Conservation (phyloP, 257 asterid species). For the Catharanthus roseus region DNA sequence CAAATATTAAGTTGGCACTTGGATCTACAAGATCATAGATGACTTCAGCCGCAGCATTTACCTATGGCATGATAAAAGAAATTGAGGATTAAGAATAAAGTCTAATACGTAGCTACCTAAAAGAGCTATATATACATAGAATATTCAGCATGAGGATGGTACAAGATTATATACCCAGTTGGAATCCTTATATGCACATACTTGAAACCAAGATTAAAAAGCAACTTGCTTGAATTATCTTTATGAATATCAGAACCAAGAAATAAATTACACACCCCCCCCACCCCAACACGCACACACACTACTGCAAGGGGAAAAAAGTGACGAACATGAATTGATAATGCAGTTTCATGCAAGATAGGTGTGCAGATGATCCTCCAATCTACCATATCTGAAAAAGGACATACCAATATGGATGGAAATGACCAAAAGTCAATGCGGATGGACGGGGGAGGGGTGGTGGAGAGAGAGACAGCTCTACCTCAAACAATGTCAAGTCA, state of each 20-base stretch:
- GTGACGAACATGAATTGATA: no score
- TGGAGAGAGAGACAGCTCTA: conserved; percentile 17
- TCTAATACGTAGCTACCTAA: not conserved
- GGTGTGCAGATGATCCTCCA: no score
- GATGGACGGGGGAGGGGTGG: not conserved
- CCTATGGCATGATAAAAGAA: conserved; percentile 31
- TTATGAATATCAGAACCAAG: not conserved
- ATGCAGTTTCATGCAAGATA: not conserved
- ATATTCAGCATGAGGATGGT: not conserved
- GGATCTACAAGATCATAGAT: conserved; percentile 95
- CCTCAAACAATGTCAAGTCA: conserved; percentile 92
- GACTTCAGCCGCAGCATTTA: conserved; percentile 93
- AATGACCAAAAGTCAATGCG: not conserved
- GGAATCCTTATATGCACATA: not conserved
- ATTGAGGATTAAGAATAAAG: not conserved
- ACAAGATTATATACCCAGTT: not conserved
- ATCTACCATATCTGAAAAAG: no score
- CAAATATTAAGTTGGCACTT: conserved; percentile 89
- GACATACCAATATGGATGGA: not conserved
- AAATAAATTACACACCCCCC: no score
- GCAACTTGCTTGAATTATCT: not conserved
- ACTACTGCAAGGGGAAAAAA: no score
- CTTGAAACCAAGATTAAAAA: not conserved
- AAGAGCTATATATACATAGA: not conserved
- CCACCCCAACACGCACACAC: no score